phyloP scores from a whole-genome alignment of 805 yeast genomes.

The Kockiozyma suomiensis region DNA sequence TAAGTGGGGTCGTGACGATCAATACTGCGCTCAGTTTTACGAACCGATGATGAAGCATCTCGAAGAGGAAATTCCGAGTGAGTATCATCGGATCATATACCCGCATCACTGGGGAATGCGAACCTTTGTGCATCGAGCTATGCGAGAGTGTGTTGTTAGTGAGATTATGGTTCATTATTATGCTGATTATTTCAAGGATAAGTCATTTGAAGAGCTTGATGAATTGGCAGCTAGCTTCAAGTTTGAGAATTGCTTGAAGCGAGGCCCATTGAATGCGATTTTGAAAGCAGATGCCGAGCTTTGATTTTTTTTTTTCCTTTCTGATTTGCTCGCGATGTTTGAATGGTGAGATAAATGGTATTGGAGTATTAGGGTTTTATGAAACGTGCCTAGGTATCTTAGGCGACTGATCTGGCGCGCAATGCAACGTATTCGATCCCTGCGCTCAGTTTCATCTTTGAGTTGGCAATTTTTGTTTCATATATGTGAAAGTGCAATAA shows the following conservation, averaged over 20 bases:
- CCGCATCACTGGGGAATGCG: slow-evolving; percentile 48
- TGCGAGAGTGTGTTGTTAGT: slow-evolving; percentile 50
- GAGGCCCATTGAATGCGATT: slow-evolving; percentile 48
- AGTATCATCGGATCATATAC: slow-evolving; percentile 47
- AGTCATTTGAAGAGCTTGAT: slow-evolving; percentile 52
- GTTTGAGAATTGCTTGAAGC: slow-evolving; percentile 50
- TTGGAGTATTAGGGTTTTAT: too few relatives aligned
- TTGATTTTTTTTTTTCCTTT: neutral
- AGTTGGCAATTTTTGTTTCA: too few relatives aligned
- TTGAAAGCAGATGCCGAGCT: slow-evolving; percentile 9
- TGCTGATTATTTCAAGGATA: slow-evolving; percentile 50
- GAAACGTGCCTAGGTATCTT: too few relatives aligned
- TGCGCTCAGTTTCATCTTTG: too few relatives aligned
- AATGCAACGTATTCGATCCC: too few relatives aligned
- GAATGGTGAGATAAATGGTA: neutral
- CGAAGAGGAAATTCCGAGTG: slow-evolving; percentile 47
- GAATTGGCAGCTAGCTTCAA: slow-evolving; percentile 56
- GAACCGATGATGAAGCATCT: slow-evolving; percentile 46
- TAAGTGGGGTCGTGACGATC: slow-evolving; percentile 54
- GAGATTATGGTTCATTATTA: slow-evolving; percentile 51
- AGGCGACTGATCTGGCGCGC: too few relatives aligned
- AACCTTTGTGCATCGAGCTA: slow-evolving; percentile 47
- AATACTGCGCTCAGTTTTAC: slow-evolving; percentile 46
- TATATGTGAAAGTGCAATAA: too few relatives aligned
- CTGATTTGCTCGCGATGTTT: neutral